Percentiles rank a stretch among this genome's conserved stretches.
These are phyloP conservation scores for Hypoxylon sp. DNA, from an alignment of 2,329 filamentous ascomycete species.

Conservation along the genomic window DNA sequence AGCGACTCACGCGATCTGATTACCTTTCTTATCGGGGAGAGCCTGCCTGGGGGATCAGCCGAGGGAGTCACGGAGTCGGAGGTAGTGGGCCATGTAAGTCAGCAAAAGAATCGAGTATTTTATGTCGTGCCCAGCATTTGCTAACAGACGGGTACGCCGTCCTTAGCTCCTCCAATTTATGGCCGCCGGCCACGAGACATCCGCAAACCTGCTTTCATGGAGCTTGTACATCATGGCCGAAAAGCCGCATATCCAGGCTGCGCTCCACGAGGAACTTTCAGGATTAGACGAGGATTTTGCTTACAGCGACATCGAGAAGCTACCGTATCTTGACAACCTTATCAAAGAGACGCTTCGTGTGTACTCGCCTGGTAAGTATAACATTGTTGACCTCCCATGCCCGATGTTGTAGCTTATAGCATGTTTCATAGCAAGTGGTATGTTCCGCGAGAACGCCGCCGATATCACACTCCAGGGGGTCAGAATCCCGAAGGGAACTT, in stretches of 20 bases:
- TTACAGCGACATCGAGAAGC: slow-evolving; percentile 45
- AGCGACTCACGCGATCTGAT: slow-evolving; percentile 26
- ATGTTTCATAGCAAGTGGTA: background rate
- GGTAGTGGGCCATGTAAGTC: slow-evolving; percentile 47
- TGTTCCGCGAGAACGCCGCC: slow-evolving; percentile 1
- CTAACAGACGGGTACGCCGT: background rate
- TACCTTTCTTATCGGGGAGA: slow-evolving; percentile 31
- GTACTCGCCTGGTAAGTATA: slow-evolving; percentile 47
- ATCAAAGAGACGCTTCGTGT: slow-evolving; percentile 57
- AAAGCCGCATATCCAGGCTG: slow-evolving; percentile 52
- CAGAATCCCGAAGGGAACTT: slow-evolving; percentile 55
- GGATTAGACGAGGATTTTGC: slow-evolving; percentile 51
- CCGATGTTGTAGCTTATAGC: background rate
- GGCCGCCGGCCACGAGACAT: slow-evolving; percentile 57
- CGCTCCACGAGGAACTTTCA: slow-evolving; percentile 54
- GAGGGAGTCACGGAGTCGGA: slow-evolving; percentile 50
- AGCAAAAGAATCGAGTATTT: background rate
- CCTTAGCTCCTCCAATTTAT: slow-evolving; percentile 55
- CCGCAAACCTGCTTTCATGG: slow-evolving; percentile 55
- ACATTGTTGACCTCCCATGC: background rate
- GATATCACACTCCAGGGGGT: slow-evolving; percentile 52
- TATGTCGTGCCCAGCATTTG: background rate
- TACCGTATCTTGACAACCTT: slow-evolving; percentile 57
- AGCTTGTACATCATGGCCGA: slow-evolving; percentile 53
- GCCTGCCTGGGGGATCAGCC: slow-evolving; percentile 15